Percentiles rank a stretch among this genome's conserved stretches.
Conservation (phyloP, 108 stramenopile species). For the Mediolabrus comicus region DNA sequence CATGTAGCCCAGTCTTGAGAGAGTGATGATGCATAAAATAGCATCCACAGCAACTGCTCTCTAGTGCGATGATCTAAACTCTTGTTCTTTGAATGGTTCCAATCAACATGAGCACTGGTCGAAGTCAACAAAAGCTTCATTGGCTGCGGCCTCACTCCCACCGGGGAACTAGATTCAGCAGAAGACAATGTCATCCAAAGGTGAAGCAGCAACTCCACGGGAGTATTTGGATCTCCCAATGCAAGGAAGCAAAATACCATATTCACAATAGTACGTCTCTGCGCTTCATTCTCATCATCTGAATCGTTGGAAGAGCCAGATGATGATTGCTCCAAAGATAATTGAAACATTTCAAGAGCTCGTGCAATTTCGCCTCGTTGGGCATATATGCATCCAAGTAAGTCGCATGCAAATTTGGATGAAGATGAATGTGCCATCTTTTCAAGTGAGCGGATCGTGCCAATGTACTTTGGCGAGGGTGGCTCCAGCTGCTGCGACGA, state of each 20-base stretch:
- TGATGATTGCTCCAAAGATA: constrained; percentile 14
- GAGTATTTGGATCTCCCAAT: constrained; percentile 33
- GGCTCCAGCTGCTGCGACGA: neutral
- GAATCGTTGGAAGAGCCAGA: constrained; percentile 1
- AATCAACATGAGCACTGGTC: constrained; percentile 1
- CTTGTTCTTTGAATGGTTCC: neutral
- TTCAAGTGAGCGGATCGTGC: constrained; percentile 7
- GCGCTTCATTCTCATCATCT: constrained; percentile 29
- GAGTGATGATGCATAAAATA: constrained; percentile 39
- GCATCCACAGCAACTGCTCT: constrained; percentile 36
- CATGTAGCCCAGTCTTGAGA: constrained; percentile 43
- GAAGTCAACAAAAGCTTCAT: constrained; percentile 12
- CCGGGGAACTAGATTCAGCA: neutral
- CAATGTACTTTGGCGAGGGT: neutral
- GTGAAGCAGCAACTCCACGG: constrained; percentile 38
- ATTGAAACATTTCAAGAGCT: constrained; percentile 35
- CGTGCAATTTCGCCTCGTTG: constrained; percentile 17
- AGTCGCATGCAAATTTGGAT: constrained; percentile 26
- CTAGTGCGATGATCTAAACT: neutral
- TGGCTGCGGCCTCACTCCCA: constrained; percentile 1
- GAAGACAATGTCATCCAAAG: constrained; percentile 16
- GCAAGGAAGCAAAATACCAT: constrained; percentile 44
- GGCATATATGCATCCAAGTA: constrained; percentile 39
- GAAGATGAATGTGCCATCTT: constrained; percentile 27
- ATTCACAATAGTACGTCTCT: constrained; percentile 28